A percentile compares a stretch with the other conserved stretches of the same genome.
phyloP scores from a whole-genome alignment of 176 grass and related monocot genomes.

The Melocanna baccifera region DNA sequence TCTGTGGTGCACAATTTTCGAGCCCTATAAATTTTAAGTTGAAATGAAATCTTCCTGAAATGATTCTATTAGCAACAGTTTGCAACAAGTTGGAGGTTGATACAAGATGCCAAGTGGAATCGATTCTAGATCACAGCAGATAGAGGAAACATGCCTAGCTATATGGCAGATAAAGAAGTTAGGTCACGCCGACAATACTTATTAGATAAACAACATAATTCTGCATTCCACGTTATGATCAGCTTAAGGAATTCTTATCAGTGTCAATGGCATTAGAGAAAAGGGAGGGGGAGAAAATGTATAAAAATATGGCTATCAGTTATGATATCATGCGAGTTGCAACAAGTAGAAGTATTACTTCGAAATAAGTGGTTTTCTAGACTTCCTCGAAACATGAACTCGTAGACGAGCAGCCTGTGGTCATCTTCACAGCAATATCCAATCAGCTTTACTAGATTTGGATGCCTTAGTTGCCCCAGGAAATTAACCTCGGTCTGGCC shows the following conservation, averaged over 20 bases:
- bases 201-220: background rate
- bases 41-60: background rate
- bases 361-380: constrained; percentile 98
- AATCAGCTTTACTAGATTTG: constrained; percentile 95
- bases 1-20: background rate
- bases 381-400: constrained; percentile 98
- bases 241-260: background rate
- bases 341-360: constrained; percentile 57
- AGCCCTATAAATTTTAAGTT: background rate
- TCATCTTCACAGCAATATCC: constrained; percentile 99
- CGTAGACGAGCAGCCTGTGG: constrained; percentile 89
- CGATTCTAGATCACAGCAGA: background rate
- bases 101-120: background rate
- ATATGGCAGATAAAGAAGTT: background rate
- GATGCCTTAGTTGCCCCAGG: constrained; percentile 94
- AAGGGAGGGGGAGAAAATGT: background rate
- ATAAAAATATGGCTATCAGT: background rate
- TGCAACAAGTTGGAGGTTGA: background rate
- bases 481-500: constrained; percentile 90
- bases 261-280: background rate
- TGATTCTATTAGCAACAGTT: background rate
- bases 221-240: background rate
- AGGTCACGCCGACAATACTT: background rate
- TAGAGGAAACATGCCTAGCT: constrained; percentile 10
- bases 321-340: background rate